Conservation (phyloP, 495 filamentous ascomycete species). For the Friedmanniomyces endolithicus region DNA sequence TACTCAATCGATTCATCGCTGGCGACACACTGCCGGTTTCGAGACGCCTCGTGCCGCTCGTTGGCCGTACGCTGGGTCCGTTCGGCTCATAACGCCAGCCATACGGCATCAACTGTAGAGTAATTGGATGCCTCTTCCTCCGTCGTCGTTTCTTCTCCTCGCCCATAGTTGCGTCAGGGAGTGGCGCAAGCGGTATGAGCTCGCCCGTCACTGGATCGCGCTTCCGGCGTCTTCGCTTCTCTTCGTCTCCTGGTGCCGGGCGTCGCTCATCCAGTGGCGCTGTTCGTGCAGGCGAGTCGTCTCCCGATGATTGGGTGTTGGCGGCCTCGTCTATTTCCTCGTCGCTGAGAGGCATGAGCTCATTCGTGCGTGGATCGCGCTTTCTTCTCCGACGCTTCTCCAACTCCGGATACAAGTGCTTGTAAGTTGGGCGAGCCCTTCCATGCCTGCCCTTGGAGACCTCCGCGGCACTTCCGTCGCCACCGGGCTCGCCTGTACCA, state of each 20-base stretch:
- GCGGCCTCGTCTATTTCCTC: neutral
- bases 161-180: neutral
- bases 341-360: constrained; percentile 5
- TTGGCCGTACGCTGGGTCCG: neutral
- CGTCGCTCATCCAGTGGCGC: neutral
- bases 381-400: constrained; percentile 3
- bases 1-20: constrained; percentile 2
- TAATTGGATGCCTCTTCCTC: constrained; percentile 12
- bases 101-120: constrained; percentile 17
- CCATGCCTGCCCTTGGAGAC: constrained; percentile 9
- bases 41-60: neutral
- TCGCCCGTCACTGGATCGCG: neutral
- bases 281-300: neutral
- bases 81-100: constrained; percentile 15
- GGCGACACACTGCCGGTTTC: neutral
- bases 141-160: constrained; percentile 3
- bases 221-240: neutral
- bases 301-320: neutral
- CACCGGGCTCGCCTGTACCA: neutral
- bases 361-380: neutral
- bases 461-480: neutral
- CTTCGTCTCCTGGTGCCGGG: neutral
- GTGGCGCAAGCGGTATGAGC: neutral
- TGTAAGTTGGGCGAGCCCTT: constrained; percentile 11
- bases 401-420: constrained; percentile 4